A percentile compares a stretch with the other conserved stretches of the same genome.
Evolutionary conservation across 208 protist species (phyloP).

Genomic region (Porcisia hertigi): DNA sequence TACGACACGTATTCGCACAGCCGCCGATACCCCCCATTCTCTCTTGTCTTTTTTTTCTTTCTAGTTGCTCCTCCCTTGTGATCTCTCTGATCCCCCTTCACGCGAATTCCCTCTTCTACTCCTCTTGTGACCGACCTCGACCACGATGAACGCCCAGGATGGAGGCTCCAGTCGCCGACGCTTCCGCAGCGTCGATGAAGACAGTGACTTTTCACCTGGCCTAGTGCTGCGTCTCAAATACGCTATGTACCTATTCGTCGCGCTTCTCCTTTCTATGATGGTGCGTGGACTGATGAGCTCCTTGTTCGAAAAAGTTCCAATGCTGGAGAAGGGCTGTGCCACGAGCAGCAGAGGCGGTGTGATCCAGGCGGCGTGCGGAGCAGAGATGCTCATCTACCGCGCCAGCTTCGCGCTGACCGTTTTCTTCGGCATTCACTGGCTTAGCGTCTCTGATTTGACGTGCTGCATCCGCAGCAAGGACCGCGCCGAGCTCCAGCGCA

Average conservation of each 20-base stretch:
- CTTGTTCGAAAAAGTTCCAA: conserved; percentile 51
- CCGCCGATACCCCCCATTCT: not conserved
- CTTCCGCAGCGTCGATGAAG: conserved; percentile 37
- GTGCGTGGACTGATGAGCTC: conserved; percentile 45
- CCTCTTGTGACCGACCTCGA: not conserved
- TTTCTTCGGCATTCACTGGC: conserved; percentile 86
- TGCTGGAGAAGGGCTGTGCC: conserved; percentile 69
- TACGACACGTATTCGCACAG: not conserved
- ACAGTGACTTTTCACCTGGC: conserved; percentile 45
- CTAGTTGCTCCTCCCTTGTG: too few relatives aligned
- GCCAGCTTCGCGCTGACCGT: conserved; percentile 78
- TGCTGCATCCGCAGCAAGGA: conserved; percentile 82
- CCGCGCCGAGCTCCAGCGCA: conserved; percentile 71
- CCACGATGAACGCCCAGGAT: conserved; percentile 24
- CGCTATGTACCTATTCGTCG: conserved; percentile 79
- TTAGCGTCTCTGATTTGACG: conserved; percentile 84
- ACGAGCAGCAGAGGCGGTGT: conserved; percentile 15
- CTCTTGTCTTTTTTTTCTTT: too few relatives aligned
- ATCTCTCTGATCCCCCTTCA: not conserved
- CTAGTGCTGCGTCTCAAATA: conserved; percentile 80
- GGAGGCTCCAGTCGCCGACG: conserved; percentile 8
- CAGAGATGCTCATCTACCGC: conserved; percentile 85
- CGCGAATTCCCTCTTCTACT: not conserved
- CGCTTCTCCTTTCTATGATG: conserved; percentile 70
- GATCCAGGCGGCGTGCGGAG: conserved; percentile 52